Conservation (phyloP, 805 yeast genomes). For the Wickerhamomyces ciferrii region DNA sequence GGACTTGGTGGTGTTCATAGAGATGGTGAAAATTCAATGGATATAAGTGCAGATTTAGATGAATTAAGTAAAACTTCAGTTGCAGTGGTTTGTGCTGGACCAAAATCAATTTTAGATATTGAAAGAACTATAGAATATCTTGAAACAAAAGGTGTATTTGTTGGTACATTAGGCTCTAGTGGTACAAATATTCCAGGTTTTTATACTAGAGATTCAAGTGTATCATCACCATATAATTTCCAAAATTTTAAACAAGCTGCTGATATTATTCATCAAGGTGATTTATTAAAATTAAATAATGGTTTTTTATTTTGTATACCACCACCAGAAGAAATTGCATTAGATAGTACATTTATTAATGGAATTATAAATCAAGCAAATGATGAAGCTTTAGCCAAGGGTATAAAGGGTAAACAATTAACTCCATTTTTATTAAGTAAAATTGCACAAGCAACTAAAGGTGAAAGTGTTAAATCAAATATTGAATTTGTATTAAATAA, state of each 20-base stretch:
- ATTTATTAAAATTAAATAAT: slow-evolving; percentile 45
- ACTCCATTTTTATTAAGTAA: slow-evolving; percentile 73
- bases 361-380: slow-evolving; percentile 55
- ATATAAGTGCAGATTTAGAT: slow-evolving; percentile 81
- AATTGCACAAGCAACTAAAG: slow-evolving; percentile 65
- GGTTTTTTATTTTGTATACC: slow-evolving; percentile 82
- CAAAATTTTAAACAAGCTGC: slow-evolving; percentile 57
- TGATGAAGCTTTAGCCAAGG: slow-evolving; percentile 42
- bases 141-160: slow-evolving; percentile 89
- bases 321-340: slow-evolving; percentile 61
- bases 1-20: slow-evolving; percentile 92
- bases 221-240: slow-evolving; percentile 63
- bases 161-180: slow-evolving; percentile 55
- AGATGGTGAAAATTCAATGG: slow-evolving; percentile 71
- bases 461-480: slow-evolving; percentile 66
- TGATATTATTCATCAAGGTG: slow-evolving; percentile 42
- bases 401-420: slow-evolving; percentile 64
- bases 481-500: slow-evolving; percentile 73
- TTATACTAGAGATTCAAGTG: slow-evolving; percentile 72
- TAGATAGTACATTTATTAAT: slow-evolving; percentile 47
- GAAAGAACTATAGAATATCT: slow-evolving; percentile 77
- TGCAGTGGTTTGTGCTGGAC: slow-evolving; percentile 90
- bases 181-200: slow-evolving; percentile 73
- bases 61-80: slow-evolving; percentile 81
- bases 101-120: slow-evolving; percentile 80